A percentile compares a stretch with the other conserved stretches of the same genome.
These are phyloP conservation scores for Rhododendron henanense DNA, from an alignment of 148 eudicot species.

Conservation along the genomic window DNA sequence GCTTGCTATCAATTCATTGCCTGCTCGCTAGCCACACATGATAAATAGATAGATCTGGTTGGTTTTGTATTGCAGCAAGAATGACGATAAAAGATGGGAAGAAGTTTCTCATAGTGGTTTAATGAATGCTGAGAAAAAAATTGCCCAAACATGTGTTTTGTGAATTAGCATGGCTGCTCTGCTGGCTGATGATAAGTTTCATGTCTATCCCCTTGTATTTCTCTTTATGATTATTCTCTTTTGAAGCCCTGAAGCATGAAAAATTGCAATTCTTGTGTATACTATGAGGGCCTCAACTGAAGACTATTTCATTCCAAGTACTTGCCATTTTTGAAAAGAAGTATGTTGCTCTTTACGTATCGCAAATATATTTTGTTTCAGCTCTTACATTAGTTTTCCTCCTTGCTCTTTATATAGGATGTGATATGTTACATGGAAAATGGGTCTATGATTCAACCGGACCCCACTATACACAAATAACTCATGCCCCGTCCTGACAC, in stretches of 20 bases:
- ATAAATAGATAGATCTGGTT: neutral
- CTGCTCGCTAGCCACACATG: neutral
- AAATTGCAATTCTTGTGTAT: neutral
- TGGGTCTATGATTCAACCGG: conserved; percentile 75
- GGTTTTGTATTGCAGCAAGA: neutral
- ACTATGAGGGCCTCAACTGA: neutral
- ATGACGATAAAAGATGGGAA: neutral
- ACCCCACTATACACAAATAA: conserved; percentile 77
- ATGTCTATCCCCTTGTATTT: too few species aligned
- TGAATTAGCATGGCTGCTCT: neutral
- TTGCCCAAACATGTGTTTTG: neutral
- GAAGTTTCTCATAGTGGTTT: neutral
- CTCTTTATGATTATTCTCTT: neutral
- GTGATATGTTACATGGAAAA: conserved; percentile 83
- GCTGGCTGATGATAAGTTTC: neutral
- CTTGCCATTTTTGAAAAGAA: neutral
- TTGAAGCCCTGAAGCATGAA: neutral
- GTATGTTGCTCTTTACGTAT: neutral
- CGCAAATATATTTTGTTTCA: neutral
- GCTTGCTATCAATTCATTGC: neutral
- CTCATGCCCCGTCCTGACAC: conserved; percentile 76
- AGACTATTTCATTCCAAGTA: neutral
- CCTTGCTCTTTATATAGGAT: conserved; percentile 36
- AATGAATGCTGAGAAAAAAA: neutral
- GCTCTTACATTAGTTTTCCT: conserved; percentile 4